phyloP scores from a whole-genome alignment of 495 filamentous ascomycete genomes.

The Trichodelitschia bisporula region DNA sequence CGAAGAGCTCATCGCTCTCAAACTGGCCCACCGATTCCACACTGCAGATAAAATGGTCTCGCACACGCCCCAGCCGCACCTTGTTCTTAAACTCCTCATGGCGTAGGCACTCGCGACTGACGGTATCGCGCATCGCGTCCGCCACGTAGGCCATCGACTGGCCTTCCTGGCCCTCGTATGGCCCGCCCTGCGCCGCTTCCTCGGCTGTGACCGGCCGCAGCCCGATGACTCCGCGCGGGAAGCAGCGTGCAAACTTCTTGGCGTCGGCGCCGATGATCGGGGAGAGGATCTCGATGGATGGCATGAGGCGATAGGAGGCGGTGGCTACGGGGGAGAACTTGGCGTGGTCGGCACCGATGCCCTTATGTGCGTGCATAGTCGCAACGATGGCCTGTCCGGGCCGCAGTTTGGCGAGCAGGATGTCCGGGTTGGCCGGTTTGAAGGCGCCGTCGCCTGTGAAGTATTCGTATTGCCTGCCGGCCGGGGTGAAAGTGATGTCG shows the following conservation, averaged over 20 bases:
- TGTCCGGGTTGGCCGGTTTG: slow-evolving; percentile 64
- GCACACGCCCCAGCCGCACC: slow-evolving; percentile 69
- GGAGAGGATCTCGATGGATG: slow-evolving; percentile 52
- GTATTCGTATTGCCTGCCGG: slow-evolving; percentile 42
- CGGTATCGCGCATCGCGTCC: slow-evolving; percentile 70
- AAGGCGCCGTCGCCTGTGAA: slow-evolving; percentile 38
- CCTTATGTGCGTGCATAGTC: slow-evolving; percentile 75
- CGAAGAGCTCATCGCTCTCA: slow-evolving; percentile 69
- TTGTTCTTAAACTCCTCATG: slow-evolving; percentile 87
- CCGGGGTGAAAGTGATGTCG: slow-evolving; percentile 49
- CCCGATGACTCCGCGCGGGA: slow-evolving; percentile 69
- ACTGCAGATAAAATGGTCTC: slow-evolving; percentile 94
- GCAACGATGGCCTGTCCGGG: slow-evolving; percentile 71
- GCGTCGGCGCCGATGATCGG: slow-evolving; percentile 76
- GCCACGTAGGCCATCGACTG: slow-evolving; percentile 69
- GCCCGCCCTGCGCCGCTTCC: slow-evolving; percentile 37
- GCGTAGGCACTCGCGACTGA: slow-evolving; percentile 73
- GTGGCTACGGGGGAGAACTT: slow-evolving; percentile 97
- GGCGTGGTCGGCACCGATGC: slow-evolving; percentile 81
- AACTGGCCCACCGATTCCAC: slow-evolving; percentile 90
- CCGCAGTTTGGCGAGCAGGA: slow-evolving; percentile 81
- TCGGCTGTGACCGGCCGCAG: slow-evolving; percentile 44
- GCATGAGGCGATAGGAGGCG: slow-evolving; percentile 72
- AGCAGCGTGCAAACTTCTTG: slow-evolving; percentile 73
- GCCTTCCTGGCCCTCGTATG: slow-evolving; percentile 42